phyloP scores from a whole-genome alignment of 1,284 basidiomycete genomes.

The Trichosporon faecale region DNA sequence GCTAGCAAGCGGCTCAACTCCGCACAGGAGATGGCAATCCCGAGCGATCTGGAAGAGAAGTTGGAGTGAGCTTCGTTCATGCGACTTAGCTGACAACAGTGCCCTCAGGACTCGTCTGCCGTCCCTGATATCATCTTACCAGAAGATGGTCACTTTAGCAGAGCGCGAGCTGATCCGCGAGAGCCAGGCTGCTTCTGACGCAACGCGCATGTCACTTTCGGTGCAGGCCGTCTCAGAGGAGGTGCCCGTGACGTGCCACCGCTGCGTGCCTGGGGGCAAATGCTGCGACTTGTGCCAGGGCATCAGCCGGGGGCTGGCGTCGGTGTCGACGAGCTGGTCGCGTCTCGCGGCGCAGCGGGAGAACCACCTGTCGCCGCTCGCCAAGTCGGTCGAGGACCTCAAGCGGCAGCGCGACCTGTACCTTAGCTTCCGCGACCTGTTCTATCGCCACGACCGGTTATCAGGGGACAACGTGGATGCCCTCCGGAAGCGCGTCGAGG shows the following conservation, averaged over 20 bases:
- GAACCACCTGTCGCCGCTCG: conserved; percentile 42
- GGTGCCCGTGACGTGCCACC: conserved; percentile 44
- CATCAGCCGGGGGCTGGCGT: conserved; percentile 67
- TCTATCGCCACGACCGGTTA: conserved; percentile 74
- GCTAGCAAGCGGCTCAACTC: conserved; percentile 72
- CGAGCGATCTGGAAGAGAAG: conserved; percentile 84
- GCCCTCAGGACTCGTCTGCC: conserved; percentile 67
- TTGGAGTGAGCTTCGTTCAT: conserved; percentile 61
- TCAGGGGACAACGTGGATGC: conserved; percentile 80
- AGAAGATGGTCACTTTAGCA: conserved; percentile 78
- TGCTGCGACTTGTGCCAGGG: conserved; percentile 73
- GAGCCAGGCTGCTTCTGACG: conserved; percentile 79
- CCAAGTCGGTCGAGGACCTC: conserved; percentile 33
- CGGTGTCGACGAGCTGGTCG: conserved; percentile 67
- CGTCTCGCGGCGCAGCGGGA: conserved; percentile 74
- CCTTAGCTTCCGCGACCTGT: conserved; percentile 75
- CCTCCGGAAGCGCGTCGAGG: conserved; percentile 77
- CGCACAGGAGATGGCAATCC: conserved; percentile 85
- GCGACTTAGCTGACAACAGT: conserved; percentile 51
- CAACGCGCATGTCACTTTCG: conserved; percentile 74
- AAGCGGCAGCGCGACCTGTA: conserved; percentile 83
- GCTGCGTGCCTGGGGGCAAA: conserved; percentile 55
- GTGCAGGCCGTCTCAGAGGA: conserved; percentile 70
- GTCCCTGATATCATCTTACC: conserved; percentile 71
- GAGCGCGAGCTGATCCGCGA: conserved; percentile 81